Evolutionary conservation across 306 rosid genomes (phyloP), one percentile per base, ranked within the genome.

Genomic region (Styphnolobium japonicum): DNA sequence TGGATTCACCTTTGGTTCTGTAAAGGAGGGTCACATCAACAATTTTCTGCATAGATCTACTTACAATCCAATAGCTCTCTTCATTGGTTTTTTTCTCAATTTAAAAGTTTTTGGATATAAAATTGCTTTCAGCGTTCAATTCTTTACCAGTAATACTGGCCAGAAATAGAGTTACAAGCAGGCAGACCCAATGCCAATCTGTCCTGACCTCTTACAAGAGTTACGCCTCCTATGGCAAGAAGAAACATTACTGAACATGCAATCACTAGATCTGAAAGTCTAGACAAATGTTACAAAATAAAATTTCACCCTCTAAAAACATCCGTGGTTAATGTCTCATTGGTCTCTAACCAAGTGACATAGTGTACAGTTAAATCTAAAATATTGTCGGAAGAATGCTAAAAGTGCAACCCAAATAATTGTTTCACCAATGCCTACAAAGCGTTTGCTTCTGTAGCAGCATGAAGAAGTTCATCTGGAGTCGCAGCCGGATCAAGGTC

Each of bases 401-500:
- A 67, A 81, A 81, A 84, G 61, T 6, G 58, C 51, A 73, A 73
- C 78, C 71, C 84, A 75, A 88, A 77, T 78, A 53, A 71, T 46
- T 58, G 71, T 70, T 81, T 73, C 79, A 67, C 82, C 73, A 75
- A 62, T 81, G 82, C 69, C 75, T 87, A 84, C 55, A 15, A 81
- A 39, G 77, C 73, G 27, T 79, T 84, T 31, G 80, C 80, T 70
- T 76, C 89, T 74, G 83, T 39, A 8, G 88, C 91, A 61, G 88
- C 85, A 73, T 91, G 94, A 86, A 96, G 99, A 74, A 93, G 92
- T 37, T 92, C 99, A 40, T 96, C 98, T 5, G 99, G 99, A 69
- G 97, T 96, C 53, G 99, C 99, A 37, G 99, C 99, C 0, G 98
- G 98, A 78, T 93, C 99, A 6, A 93, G 94, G 78, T 96, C 99